Evolutionary conservation across 2,329 filamentous ascomycete species (phyloP).

Genomic region (Phoma sp.): DNA sequence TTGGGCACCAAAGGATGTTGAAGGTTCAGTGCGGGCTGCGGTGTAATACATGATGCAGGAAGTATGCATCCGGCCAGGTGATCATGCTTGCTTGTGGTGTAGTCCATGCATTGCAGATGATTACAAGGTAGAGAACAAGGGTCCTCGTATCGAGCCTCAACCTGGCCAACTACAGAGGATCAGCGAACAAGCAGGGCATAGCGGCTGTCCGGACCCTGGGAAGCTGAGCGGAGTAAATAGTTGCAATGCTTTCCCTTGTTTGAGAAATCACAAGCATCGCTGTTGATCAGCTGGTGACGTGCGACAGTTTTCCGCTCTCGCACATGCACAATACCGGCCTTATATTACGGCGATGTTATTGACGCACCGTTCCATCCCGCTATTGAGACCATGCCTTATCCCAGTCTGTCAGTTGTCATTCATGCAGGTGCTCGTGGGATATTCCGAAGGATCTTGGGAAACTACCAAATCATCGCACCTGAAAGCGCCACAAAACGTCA

Average conservation of each 20-base stretch:
- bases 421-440: background rate
- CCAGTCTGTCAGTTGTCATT: background rate
- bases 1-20: conserved; percentile 9
- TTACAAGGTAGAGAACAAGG: conserved; percentile 4
- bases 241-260: background rate
- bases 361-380: background rate
- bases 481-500: conserved; percentile 1
- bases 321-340: background rate
- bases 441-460: background rate
- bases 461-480: conserved; percentile 1
- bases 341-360: background rate
- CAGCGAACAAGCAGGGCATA: conserved; percentile 1
- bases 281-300: background rate
- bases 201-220: conserved; percentile 1
- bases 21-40: conserved; percentile 1
- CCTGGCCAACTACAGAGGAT: conserved; percentile 2
- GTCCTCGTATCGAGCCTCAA: conserved; percentile 1
- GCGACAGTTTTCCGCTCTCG: conserved; percentile 3
- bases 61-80: conserved; percentile 9
- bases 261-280: background rate
- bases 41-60: conserved; percentile 10
- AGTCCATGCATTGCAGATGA: conserved; percentile 3
- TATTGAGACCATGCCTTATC: background rate
- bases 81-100: conserved; percentile 1
- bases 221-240: conserved; percentile 6